Evolutionary conservation across 1,284 basidiomycete genomes (phyloP).

Genomic region (Salmacisia buchloeana): DNA sequence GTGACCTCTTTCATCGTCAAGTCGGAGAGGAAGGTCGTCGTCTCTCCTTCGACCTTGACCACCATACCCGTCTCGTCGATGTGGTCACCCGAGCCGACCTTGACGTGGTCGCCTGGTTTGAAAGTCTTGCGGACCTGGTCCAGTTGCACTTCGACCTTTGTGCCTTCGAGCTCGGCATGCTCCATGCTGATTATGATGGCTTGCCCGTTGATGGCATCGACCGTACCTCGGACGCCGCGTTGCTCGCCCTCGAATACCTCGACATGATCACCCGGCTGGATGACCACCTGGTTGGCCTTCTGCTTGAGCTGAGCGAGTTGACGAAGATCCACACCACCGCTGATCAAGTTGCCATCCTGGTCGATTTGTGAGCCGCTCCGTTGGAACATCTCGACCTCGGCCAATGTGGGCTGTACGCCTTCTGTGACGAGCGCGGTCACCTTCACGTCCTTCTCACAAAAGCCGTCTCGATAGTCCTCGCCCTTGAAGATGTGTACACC

Average conservation of each 20-base stretch:
- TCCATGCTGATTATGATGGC: conserved; percentile 72
- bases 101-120: conserved; percentile 95
- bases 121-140: conserved; percentile 88
- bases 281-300: conserved; percentile 69
- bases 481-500: conserved; percentile 71
- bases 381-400: conserved; percentile 84
- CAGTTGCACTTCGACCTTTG: conserved; percentile 75
- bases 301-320: conserved; percentile 81
- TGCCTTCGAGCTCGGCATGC: conserved; percentile 74
- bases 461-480: conserved; percentile 90
- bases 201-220: conserved; percentile 81
- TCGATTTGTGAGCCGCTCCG: conserved; percentile 54
- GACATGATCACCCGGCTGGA: conserved; percentile 96
- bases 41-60: conserved; percentile 63
- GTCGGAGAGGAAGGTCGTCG: conserved; percentile 91
- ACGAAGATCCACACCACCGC: conserved; percentile 63
- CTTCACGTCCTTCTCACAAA: conserved; percentile 93
- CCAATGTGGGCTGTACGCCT: conserved; percentile 87
- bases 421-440: conserved; percentile 73
- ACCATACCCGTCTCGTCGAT: conserved; percentile 93
- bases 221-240: conserved; percentile 81
- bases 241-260: conserved; percentile 98
- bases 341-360: conserved; percentile 26
- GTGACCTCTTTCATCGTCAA: conserved; percentile 93
- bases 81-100: conserved; percentile 93